Percentiles rank a stretch among this genome's conserved stretches.
Evolutionary conservation across 768 basidiomycete genomes (phyloP).

Genomic region (Pulveroboletus sp.): DNA sequence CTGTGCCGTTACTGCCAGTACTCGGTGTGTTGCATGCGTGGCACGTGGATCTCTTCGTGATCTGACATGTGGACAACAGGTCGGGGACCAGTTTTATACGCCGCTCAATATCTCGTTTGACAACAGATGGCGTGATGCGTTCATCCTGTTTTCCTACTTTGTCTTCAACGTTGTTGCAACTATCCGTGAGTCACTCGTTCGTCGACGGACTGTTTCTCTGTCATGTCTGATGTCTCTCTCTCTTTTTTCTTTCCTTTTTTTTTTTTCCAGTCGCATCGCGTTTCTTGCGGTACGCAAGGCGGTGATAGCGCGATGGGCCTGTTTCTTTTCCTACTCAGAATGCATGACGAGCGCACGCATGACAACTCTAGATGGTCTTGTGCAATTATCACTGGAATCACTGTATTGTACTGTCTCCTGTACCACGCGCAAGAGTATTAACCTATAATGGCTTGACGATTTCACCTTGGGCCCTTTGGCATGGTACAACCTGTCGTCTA

Average conservation of each 20-base stretch:
- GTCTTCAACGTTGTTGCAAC: constrained; percentile 69
- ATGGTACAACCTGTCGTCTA: too few relatives aligned
- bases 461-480: too few relatives aligned
- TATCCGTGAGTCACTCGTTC: constrained; percentile 35
- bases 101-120: constrained; percentile 64
- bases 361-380: neutral
- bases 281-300: constrained; percentile 66
- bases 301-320: constrained; percentile 20
- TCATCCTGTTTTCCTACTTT: constrained; percentile 60
- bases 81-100: constrained; percentile 66
- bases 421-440: too few relatives aligned
- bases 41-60: neutral
- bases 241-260: too few relatives aligned
- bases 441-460: too few relatives aligned
- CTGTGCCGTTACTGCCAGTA: constrained; percentile 75
- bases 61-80: constrained; percentile 16
- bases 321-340: too few relatives aligned
- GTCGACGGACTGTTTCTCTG: neutral
- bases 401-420: too few relatives aligned
- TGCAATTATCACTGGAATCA: too few relatives aligned
- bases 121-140: constrained; percentile 64
- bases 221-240: neutral
- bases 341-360: neutral
- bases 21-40: constrained; percentile 23
- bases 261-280: constrained; percentile 53